Evolutionary conservation across 2,329 filamentous ascomycete species (phyloP), one percentile per base, ranked within the genome.

Genomic region (Pseudopithomyces maydicus): DNA sequence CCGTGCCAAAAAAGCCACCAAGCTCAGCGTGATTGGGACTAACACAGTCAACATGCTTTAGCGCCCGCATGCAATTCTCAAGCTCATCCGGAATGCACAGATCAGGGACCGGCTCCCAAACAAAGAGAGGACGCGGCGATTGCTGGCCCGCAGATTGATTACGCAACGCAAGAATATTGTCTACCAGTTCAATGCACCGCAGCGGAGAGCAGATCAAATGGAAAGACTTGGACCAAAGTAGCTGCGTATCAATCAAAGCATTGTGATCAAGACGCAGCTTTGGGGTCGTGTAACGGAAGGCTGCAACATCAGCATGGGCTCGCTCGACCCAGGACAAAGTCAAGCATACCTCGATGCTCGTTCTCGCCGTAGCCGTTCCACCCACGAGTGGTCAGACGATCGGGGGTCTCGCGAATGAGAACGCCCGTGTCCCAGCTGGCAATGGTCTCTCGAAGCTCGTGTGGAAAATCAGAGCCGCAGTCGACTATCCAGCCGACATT

Each of bases 41-140:
- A 50, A 89, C 79, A 14, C 89, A 79, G 61, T 89, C 81, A 22
- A 89, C 81, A 41, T 79, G 71, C 52, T 76, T 76, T 36, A 84
- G 76, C 6, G 86, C 85, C 54, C 79, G 74, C 19, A 82, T 72
- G 54, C 85, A 85, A 19, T 80, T 82, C 0, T 79, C 71, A 19
- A 85, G 73, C 59, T 88, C 82, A 33, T 87, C 85, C 0, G 91
- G 88, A 0, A 85, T 88, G 74, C 93, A 97, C 1, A 91, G 83
- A 75, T 97, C 92, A 1, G 95, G 95, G 1, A 97, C 90, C 0
- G 95, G 95, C 74, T 99, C 95, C 94, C 94, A 99, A 51, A 98
- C 86, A 73, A 97, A 91, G 6, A 92, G 77, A 1, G 93, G 90
- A 46, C 79, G 68, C 63, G 80, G 81, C 11, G 58, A 57, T 35